Evolutionary conservation across 352 stramenopile genomes (phyloP).

Genomic region (Phytophthora tubulina): DNA sequence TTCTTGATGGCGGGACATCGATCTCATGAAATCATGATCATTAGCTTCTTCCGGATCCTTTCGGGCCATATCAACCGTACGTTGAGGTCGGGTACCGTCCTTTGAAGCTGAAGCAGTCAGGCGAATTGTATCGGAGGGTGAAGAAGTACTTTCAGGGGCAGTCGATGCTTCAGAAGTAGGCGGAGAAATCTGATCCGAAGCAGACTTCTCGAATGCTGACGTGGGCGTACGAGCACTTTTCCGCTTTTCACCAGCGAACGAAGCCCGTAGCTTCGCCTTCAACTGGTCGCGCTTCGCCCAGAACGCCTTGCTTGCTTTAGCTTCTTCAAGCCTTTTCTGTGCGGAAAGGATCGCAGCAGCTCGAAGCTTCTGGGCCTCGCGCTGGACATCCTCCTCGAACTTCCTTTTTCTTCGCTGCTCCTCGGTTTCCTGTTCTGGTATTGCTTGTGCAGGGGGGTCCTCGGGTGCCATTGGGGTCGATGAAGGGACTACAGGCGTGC

Average conservation of each 20-base stretch:
- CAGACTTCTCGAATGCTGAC: slow-evolving; percentile 12
- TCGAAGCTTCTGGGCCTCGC: slow-evolving; percentile 71
- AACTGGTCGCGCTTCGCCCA: slow-evolving; percentile 69
- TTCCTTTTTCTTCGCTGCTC: slow-evolving; percentile 57
- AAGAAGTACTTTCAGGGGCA: slow-evolving; percentile 9
- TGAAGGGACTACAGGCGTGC: slow-evolving; percentile 5
- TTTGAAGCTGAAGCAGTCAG: slow-evolving; percentile 19
- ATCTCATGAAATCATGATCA: slow-evolving; percentile 21
- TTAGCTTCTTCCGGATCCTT: slow-evolving; percentile 14
- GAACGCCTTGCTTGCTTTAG: slow-evolving; percentile 70
- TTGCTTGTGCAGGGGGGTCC: background rate
- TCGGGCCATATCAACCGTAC: background rate
- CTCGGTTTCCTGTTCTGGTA: slow-evolving; percentile 39
- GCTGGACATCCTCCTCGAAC: slow-evolving; percentile 70
- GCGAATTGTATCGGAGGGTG: slow-evolving; percentile 1
- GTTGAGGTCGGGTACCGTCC: background rate
- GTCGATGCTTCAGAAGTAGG: slow-evolving; percentile 21
- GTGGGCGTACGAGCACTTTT: slow-evolving; percentile 22
- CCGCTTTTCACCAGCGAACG: slow-evolving; percentile 22
- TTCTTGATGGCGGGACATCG: slow-evolving; percentile 13
- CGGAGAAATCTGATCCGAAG: slow-evolving; percentile 23
- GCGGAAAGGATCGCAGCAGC: slow-evolving; percentile 73
- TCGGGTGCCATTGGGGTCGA: background rate
- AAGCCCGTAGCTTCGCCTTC: slow-evolving; percentile 49
- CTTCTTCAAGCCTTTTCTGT: slow-evolving; percentile 80